phyloP scores from a whole-genome alignment of 1,139 yeast genomes.

The Debaryomyces fabryi region DNA sequence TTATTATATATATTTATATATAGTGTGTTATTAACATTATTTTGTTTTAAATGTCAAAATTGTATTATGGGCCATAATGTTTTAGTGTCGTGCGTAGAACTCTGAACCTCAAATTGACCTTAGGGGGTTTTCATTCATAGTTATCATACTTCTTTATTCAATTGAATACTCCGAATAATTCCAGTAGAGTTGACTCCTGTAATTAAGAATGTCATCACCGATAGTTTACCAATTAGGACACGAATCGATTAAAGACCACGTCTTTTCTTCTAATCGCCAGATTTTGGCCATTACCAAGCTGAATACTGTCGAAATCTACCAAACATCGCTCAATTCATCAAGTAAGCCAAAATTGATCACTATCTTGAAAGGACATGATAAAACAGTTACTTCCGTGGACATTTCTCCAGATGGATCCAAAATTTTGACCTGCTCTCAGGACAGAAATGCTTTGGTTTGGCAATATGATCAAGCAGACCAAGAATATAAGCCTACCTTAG shows the following conservation, averaged over 20 bases:
- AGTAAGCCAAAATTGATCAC: slow-evolving; percentile 57
- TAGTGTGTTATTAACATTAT: background rate
- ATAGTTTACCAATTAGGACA: slow-evolving; percentile 69
- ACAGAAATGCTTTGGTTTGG: slow-evolving; percentile 97
- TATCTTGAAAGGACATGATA: slow-evolving; percentile 82
- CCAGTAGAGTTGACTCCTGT: slow-evolving; percentile 44
- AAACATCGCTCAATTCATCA: slow-evolving; percentile 37
- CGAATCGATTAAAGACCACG: slow-evolving; percentile 88
- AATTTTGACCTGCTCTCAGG: slow-evolving; percentile 96
- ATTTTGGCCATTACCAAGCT: slow-evolving; percentile 82
- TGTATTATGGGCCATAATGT: background rate
- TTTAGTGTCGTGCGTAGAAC: background rate
- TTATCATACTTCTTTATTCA: background rate
- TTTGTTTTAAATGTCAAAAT: background rate
- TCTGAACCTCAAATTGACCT: background rate
- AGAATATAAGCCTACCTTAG: slow-evolving; percentile 82
- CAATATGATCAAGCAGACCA: slow-evolving; percentile 57
- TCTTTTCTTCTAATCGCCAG: slow-evolving; percentile 70
- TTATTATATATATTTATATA: slow-evolving; percentile 5
- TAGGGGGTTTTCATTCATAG: background rate
- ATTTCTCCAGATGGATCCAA: slow-evolving; percentile 79
- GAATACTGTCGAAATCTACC: slow-evolving; percentile 74
- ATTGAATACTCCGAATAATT: slow-evolving; percentile 4
- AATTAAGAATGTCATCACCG: slow-evolving; percentile 30
- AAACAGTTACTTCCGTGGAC: slow-evolving; percentile 93